phyloP scores from a whole-genome alignment of 1,284 basidiomycete genomes.

The Apiotrichum sp. region DNA sequence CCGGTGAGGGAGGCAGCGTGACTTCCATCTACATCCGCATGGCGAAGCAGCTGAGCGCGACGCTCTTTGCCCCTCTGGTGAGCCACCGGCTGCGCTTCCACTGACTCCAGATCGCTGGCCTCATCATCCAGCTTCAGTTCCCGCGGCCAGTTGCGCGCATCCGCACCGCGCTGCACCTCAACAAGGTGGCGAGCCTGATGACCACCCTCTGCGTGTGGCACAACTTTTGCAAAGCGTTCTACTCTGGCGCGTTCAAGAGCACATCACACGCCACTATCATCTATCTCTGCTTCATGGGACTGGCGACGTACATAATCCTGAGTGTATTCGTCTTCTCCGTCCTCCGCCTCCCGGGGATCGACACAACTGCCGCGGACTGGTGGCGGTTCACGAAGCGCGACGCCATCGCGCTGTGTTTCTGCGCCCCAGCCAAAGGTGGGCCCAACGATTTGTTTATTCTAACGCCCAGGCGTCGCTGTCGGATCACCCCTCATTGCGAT shows the following conservation, averaged over 20 bases:
- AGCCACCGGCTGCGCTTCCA: neutral
- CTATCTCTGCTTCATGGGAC: slow-evolving; percentile 29
- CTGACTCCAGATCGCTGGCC: slow-evolving; percentile 8
- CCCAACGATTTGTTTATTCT: neutral
- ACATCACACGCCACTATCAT: slow-evolving; percentile 30
- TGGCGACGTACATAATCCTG: slow-evolving; percentile 20
- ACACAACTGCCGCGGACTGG: slow-evolving; percentile 6
- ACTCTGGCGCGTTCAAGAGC: slow-evolving; percentile 29
- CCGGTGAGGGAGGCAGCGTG: neutral
- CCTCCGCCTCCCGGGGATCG: slow-evolving; percentile 20
- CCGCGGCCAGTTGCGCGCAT: slow-evolving; percentile 1
- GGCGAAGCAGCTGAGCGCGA: slow-evolving; percentile 11
- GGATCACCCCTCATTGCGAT: slow-evolving; percentile 23
- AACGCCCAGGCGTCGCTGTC: slow-evolving; percentile 12
- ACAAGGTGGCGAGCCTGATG: slow-evolving; percentile 6
- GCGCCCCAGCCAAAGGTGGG: slow-evolving; percentile 21
- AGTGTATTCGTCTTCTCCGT: slow-evolving; percentile 12
- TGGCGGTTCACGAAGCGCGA: slow-evolving; percentile 18
- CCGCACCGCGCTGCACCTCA: neutral
- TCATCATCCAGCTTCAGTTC: slow-evolving; percentile 4
- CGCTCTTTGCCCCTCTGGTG: slow-evolving; percentile 7
- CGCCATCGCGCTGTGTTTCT: slow-evolving; percentile 22
- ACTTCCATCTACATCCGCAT: slow-evolving; percentile 9
- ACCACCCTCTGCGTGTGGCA: slow-evolving; percentile 11
- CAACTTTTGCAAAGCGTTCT: slow-evolving; percentile 38